Percentiles rank a stretch among this genome's conserved stretches.
phyloP scores from a whole-genome alignment of 805 yeast genomes.

The Metschnikowia aberdeeniae region DNA sequence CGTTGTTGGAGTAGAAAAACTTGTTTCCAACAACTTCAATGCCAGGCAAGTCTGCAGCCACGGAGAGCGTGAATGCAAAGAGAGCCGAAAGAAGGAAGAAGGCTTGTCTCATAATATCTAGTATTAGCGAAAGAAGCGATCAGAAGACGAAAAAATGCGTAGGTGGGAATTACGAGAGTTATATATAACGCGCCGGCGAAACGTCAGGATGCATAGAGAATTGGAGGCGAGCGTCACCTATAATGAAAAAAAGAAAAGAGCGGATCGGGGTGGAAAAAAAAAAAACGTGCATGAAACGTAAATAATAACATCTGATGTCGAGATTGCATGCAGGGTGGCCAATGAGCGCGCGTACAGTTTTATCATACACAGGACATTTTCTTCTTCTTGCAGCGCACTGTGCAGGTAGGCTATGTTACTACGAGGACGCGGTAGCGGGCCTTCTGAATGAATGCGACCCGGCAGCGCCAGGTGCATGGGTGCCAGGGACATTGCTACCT shows the following conservation, averaged over 20 bases:
- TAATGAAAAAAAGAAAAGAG: constrained; percentile 5
- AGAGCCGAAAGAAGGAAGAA: constrained; percentile 10
- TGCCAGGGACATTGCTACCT: neutral
- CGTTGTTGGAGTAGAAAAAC: constrained; percentile 71
- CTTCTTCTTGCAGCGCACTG: neutral
- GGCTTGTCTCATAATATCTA: constrained; percentile 11
- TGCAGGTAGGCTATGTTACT: constrained; percentile 11
- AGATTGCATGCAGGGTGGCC: neutral
- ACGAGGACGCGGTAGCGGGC: constrained; percentile 4
- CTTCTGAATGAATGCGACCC: neutral
- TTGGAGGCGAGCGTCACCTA: neutral
- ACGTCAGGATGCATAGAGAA: constrained; percentile 1
- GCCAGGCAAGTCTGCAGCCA: constrained; percentile 23
- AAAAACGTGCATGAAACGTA: constrained; percentile 1
- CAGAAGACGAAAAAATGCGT: neutral
- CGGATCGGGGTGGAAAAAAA: neutral
- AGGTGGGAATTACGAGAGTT: neutral
- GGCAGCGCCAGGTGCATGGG: constrained; percentile 1
- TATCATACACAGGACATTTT: neutral
- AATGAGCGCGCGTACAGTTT: neutral
- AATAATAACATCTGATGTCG: neutral
- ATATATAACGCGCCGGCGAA: constrained; percentile 4
- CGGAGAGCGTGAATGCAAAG: constrained; percentile 10
- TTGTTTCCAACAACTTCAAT: constrained; percentile 73
- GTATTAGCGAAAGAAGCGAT: constrained; percentile 1